Evolutionary conservation across 148 eudicot species (phyloP).

Genomic region (Rhododendron williamsianum): DNA sequence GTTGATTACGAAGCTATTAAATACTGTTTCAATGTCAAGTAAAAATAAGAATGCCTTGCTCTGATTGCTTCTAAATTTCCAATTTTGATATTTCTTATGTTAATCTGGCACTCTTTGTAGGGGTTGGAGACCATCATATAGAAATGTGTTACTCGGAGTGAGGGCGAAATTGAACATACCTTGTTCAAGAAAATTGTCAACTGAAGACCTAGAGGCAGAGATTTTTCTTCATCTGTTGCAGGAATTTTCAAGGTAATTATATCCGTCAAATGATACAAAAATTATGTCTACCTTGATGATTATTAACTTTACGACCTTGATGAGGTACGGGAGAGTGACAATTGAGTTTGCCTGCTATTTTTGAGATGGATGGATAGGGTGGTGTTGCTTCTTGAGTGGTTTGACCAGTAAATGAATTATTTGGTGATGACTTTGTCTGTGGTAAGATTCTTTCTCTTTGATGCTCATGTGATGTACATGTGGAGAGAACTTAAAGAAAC

Average conservation of each 20-base stretch:
- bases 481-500: not conserved
- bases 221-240: slow-evolving; percentile 75
- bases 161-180: slow-evolving; percentile 65
- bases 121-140: slow-evolving; percentile 96
- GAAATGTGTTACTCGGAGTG: slow-evolving; percentile 74
- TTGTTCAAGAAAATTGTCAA: slow-evolving; percentile 70
- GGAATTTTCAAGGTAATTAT: slow-evolving; percentile 59
- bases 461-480: not conserved
- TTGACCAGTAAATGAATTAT: not conserved
- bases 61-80: not conserved
- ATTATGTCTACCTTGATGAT: not conserved
- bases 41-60: not conserved
- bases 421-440: not conserved
- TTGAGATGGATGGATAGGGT: slow-evolving; percentile 2
- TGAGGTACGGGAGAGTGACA: not conserved
- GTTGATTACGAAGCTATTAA: not conserved
- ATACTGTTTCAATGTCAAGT: not conserved
- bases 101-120: slow-evolving; percentile 28
- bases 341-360: not conserved
- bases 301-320: not conserved
- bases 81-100: not conserved
- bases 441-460: not conserved
- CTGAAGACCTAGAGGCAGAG: slow-evolving; percentile 86
- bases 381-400: not conserved
- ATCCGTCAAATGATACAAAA: not conserved